Percentiles rank a stretch among this genome's conserved stretches.
Conservation (phyloP, 73 alveolate species). For the Uronychia setigera region DNA sequence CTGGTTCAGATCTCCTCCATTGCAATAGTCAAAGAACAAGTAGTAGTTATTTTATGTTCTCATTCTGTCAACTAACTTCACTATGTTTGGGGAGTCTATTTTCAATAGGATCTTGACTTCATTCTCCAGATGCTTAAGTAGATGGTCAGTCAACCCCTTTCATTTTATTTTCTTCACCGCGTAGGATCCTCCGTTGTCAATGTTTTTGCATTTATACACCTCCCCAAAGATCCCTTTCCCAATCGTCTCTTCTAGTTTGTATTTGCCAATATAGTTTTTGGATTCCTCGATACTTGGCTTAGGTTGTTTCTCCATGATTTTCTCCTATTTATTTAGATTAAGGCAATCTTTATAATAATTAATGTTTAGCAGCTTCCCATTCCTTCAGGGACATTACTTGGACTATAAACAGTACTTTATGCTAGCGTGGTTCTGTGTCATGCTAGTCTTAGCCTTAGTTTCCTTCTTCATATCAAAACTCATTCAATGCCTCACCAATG, state of each 20-base stretch:
- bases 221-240: conserved; percentile 49
- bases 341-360: too few species aligned
- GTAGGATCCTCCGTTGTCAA: not conserved
- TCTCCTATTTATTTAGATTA: too few species aligned
- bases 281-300: too few species aligned
- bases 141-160: conserved; percentile 17
- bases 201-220: conserved; percentile 26
- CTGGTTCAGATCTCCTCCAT: conserved; percentile 60
- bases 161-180: conserved; percentile 35
- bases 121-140: conserved; percentile 28
- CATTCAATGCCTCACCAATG: too few species aligned
- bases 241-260: conserved; percentile 7
- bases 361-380: too few species aligned
- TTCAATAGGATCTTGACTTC: conserved; percentile 46
- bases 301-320: too few species aligned
- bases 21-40: conserved; percentile 59
- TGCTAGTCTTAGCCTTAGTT: too few species aligned
- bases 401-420: too few species aligned
- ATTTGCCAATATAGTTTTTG: too few species aligned
- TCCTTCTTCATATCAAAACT: too few species aligned
- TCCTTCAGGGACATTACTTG: too few species aligned
- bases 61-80: conserved; percentile 29
- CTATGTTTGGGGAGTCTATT: conserved; percentile 31
- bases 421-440: too few species aligned
- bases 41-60: conserved; percentile 55